Conservation (phyloP, 1,284 basidiomycete genomes). For the Phellinidium pouzarii region DNA sequence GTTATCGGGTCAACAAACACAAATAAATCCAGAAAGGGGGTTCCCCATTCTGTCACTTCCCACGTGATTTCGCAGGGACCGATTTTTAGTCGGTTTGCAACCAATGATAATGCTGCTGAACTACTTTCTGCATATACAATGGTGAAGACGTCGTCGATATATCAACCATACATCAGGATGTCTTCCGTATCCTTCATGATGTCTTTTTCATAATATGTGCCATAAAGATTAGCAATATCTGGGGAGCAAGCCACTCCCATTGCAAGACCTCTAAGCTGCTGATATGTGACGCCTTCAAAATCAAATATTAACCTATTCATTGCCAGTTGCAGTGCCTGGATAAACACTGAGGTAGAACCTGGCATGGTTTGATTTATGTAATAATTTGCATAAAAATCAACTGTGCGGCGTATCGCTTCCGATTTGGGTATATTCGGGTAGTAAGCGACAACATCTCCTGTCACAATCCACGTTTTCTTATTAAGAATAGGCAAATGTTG, state of each 20-base stretch:
- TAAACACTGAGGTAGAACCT: too few species aligned
- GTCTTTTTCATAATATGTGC: conserved; percentile 23
- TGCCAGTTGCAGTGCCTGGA: too few species aligned
- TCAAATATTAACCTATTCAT: conserved; percentile 20
- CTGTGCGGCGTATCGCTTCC: too few species aligned
- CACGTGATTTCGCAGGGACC: conserved; percentile 30
- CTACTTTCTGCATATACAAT: conserved; percentile 27
- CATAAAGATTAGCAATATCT: conserved; percentile 31
- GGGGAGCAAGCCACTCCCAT: conserved; percentile 32
- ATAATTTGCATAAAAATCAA: too few species aligned
- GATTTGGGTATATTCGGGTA: conserved; percentile 27
- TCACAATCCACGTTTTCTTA: conserved; percentile 22
- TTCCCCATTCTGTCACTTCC: conserved; percentile 21
- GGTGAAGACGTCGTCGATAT: conserved; percentile 32
- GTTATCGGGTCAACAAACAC: conserved; percentile 23
- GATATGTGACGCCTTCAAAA: conserved; percentile 22
- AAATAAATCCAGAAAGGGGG: conserved; percentile 29
- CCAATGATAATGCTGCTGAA: conserved; percentile 21
- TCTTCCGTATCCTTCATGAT: conserved; percentile 20
- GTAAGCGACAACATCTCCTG: conserved; percentile 30
- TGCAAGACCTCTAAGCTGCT: conserved; percentile 27
- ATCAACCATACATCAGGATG: conserved; percentile 32
- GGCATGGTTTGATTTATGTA: too few species aligned
- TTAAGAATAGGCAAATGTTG: conserved; percentile 19
- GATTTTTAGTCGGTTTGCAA: conserved; percentile 21